Evolutionary conservation across 129 eudicot species (phyloP), one percentile per base, ranked within the genome.

Genomic region (Scalesia atractyloides): DNA sequence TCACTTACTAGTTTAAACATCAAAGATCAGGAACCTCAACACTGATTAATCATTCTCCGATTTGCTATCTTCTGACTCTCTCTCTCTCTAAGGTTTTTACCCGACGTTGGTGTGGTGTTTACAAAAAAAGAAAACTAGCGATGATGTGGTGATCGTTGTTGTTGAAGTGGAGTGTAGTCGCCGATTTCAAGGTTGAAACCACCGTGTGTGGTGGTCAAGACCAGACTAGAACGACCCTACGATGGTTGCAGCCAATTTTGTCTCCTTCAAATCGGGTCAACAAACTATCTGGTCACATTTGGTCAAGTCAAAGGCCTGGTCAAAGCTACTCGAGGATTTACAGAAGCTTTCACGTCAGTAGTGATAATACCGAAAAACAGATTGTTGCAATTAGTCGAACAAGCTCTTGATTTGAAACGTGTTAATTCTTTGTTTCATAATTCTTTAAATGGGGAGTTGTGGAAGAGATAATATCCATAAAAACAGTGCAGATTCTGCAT

Each of bases 351-450:
- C 79, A 97, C 95, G 10, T 92, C 98, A 17, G 60, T 86, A 5
- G 88, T 93, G 37, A 82, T 92, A 73, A 81, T 90, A 56, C 98
- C 97, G 14, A 89, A 86, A 44, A 77, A 60, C 72, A 84, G 97
- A 59, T 72, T 93, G 80, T 82, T 87, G 69, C 86, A 74, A 60
- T 92, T 93, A 67, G 91, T 93, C 68, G 97, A 93, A 81, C 97
- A 87, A 81, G 97, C 97, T 72, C 86, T 93, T 60, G 87, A 84
- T 68, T 69, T 87, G 76, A 97, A 93, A 80, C 85, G 64, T 18
- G 96, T 79, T n/a, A 79, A 82, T 52, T 93, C 97, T 37, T 68
- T 83, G 78, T 90, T 81, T 83, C 98, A 93, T 80, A 93, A 93
- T 78, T 82, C 95, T 48, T 81, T 70, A 47, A 86, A 69, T 68